Base-by-base conservation (phyloP, 208 protist species). In the Trypanosomatidae sp. region DNA sequence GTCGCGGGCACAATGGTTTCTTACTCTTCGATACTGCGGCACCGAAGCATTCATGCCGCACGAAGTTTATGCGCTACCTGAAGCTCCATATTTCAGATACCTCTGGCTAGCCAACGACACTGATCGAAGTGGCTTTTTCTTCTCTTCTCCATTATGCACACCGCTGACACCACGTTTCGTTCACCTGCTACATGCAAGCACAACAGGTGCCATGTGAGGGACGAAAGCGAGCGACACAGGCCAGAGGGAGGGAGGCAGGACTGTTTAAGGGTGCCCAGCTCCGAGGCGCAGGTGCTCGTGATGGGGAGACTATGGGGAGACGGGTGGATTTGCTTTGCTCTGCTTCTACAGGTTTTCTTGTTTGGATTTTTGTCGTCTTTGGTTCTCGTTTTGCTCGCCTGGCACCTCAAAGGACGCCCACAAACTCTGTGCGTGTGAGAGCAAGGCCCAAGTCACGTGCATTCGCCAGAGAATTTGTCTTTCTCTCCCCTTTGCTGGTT, bases 1-100 rank as follows among this genome's bases (percentile, higher is more conserved):
- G 50, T 6, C 62, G 69, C 39, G 62, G 44, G 55, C 67, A 74
- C 12, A 55, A 74, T n/a, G 82, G 84, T n/a, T 33, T 76, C 0
- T 73, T 75, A 44, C 59, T 89, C 58, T 62, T 77, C 3, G 58
- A 77, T 15, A 53, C 85, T 8, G 82, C 85, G 4, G 55, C 19
- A 7, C 50, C 9, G 9, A 39, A 52, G 28, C 56, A 73, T 25
- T 85, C 80, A n/a, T 66, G 17, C 19, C 83, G 79, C 50, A 79
- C 80, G 10, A 81, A 69, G 56, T 19, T 84, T 6, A 49, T 64
- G 19, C 67, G 68, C 1, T 84, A 79, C 56, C 28, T 84, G 3
- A 68, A 59, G 19, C 19, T 2, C 12, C 70, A 75, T 59, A 58
- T 69, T 28, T 28, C 41, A 60, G 17, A 7, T 25, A 44, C 4